Evolutionary conservation across 2,329 filamentous ascomycete genomes (phyloP), one percentile per base, ranked within the genome.

Genomic region (Colletotrichum acutatum): DNA sequence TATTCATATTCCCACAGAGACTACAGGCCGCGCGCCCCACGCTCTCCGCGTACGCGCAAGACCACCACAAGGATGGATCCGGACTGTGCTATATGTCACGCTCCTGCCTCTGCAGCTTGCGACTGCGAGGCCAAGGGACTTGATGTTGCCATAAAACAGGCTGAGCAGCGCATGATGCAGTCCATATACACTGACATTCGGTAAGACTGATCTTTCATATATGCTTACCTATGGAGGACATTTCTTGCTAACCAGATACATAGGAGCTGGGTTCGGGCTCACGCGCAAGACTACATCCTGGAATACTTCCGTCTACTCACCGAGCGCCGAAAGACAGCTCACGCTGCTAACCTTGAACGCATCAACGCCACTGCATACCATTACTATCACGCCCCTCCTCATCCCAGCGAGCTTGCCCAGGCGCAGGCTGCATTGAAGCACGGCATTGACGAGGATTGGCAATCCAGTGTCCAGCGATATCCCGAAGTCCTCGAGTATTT

Each of bases 401-500:
- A 92, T 74, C 90, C 89, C 30, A 86, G 83, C 75, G 88, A 94
- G 78, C 88, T 95, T 65, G 84, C 87, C 52, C 87, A 89, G 69
- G 93, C 92, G 28, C 89, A 94, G 78, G 86, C 86, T 19, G 86
- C 88, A 61, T 86, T 94, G 74, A 94, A 94, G 82, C 88, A 90
- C 62, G 93, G 92, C 74, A 93, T 95, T 77, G 93, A 95, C 77
- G 91, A 93, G 74, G 93, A 95, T 83, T 96, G 93, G 93, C 89
- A 92, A 77, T 87, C 89, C 34, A 92, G 91, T 60, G 93, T 95
- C 52, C 89, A 94, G 77, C 88, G 91, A 67, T 96, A 95, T 77
- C 94, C 93, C 5, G 92, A 95, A 79, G 91, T 95, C n/a, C 85
- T 96, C 67, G 92, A 95, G 81, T 95, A 95, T 82, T 95, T 93